Conservation (phyloP, 345 rosid species). For the Kandelia obovata region DNA sequence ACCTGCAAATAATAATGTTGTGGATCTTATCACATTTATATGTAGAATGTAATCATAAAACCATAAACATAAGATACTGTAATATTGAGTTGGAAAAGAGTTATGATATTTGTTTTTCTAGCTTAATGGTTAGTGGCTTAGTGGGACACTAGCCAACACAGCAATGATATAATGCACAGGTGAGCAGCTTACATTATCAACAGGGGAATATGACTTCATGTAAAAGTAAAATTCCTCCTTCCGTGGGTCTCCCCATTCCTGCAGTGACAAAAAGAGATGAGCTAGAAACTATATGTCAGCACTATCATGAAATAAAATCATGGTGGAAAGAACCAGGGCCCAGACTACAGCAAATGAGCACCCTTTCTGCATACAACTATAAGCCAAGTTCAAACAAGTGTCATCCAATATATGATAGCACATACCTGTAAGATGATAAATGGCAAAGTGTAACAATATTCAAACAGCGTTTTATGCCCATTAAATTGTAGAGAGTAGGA, state of each 20-base stretch:
- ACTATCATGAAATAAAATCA: neutral
- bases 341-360: neutral
- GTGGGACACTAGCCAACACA: neutral
- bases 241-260: slow-evolving; percentile 99
- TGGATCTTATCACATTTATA: slow-evolving; percentile 2
- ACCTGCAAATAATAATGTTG: slow-evolving; percentile 44
- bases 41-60: neutral
- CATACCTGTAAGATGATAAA: neutral
- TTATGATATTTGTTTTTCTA: neutral
- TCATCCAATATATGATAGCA: neutral
- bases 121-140: neutral
- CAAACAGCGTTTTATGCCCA: too few species aligned
- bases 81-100: neutral
- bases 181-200: slow-evolving; percentile 60
- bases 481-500: too few species aligned
- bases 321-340: neutral
- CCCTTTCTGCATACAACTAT: neutral
- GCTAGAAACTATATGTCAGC: neutral
- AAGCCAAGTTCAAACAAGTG: neutral
- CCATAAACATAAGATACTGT: neutral
- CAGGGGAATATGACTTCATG: slow-evolving; percentile 95
- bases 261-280: slow-evolving; percentile 25
- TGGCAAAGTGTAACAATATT: neutral
- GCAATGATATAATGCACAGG: neutral
- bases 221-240: slow-evolving; percentile 77